Conservation (phyloP, 2,329 filamentous ascomycete genomes). For the Fusarium sp. region DNA sequence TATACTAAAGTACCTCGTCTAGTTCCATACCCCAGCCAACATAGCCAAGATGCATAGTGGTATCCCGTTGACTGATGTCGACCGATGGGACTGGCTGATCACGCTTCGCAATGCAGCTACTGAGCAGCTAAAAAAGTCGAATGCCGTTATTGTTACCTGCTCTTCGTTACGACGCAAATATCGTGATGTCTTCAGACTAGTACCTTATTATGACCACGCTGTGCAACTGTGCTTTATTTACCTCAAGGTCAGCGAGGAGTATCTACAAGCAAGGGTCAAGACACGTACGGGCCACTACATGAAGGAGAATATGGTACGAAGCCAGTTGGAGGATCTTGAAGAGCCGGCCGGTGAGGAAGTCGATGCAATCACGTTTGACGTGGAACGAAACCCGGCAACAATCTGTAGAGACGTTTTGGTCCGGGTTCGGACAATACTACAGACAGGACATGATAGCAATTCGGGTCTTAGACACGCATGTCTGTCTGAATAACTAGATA, state of each 20-base stretch:
- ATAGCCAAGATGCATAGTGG: not conserved
- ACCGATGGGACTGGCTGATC: slow-evolving; percentile 19
- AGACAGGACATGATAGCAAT: not conserved
- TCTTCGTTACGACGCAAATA: slow-evolving; percentile 11
- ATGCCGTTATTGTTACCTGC: slow-evolving; percentile 14
- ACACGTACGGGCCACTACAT: slow-evolving; percentile 10
- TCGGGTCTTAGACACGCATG: not conserved
- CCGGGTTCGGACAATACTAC: not conserved
- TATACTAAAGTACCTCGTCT: not conserved
- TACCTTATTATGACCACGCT: slow-evolving; percentile 5
- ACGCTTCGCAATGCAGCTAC: slow-evolving; percentile 10
- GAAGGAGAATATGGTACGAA: slow-evolving; percentile 15
- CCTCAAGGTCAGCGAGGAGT: slow-evolving; percentile 10
- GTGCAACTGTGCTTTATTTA: slow-evolving; percentile 15
- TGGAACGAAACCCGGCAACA: not conserved
- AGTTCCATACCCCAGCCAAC: not conserved
- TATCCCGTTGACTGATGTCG: slow-evolving; percentile 3
- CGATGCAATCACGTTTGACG: not conserved
- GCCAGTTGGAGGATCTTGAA: slow-evolving; percentile 13
- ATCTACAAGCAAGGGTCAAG: slow-evolving; percentile 1
- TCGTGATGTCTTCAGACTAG: slow-evolving; percentile 18
- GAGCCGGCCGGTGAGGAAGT: not conserved
- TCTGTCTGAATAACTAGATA: not conserved
- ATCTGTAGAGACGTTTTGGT: not conserved
- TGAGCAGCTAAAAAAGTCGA: slow-evolving; percentile 2